phyloP scores from a whole-genome alignment of 805 yeast species.

The Jamesozyma spencerorum region DNA sequence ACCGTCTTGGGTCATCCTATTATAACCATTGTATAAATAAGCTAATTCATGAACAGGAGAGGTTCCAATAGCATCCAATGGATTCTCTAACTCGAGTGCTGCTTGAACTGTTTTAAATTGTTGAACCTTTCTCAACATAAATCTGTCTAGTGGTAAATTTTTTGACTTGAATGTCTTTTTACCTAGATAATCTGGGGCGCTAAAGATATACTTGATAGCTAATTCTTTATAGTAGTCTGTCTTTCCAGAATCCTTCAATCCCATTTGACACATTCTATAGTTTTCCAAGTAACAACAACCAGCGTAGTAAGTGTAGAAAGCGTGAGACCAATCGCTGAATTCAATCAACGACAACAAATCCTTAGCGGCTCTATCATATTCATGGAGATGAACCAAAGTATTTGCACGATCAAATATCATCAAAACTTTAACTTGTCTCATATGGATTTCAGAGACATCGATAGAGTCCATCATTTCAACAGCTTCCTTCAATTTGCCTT shows the following conservation, averaged over 20 bases:
- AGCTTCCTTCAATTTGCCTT: conserved; percentile 62
- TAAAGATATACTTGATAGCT: conserved; percentile 50
- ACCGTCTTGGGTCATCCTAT: conserved; percentile 62
- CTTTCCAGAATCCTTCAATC: conserved; percentile 30
- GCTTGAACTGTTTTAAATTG: conserved; percentile 35
- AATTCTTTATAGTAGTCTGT: conserved; percentile 40
- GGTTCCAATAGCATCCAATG: conserved; percentile 76
- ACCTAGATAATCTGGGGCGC: conserved; percentile 63
- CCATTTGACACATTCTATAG: conserved; percentile 60
- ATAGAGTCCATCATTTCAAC: conserved; percentile 61
- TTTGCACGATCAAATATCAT: conserved; percentile 76
- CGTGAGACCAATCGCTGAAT: conserved; percentile 85
- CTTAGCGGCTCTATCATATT: conserved; percentile 68
- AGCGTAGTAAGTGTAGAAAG: conserved; percentile 74
- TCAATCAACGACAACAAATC: conserved; percentile 59
- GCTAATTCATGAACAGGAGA: conserved; percentile 75
- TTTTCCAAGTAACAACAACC: conserved; percentile 78
- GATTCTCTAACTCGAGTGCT: conserved; percentile 32
- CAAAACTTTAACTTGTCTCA: conserved; percentile 87
- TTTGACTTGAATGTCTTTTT: conserved; percentile 63
- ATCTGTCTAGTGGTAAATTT: conserved; percentile 83
- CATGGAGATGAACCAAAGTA: conserved; percentile 63
- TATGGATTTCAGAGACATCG: conserved; percentile 48
- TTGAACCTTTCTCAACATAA: conserved; percentile 60
- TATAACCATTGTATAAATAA: conserved; percentile 89